A percentile compares a stretch with the other conserved stretches of the same genome.
phyloP scores from a whole-genome alignment of 192 early-diverging fungal species.

The Lunasporangiospora selenospora region DNA sequence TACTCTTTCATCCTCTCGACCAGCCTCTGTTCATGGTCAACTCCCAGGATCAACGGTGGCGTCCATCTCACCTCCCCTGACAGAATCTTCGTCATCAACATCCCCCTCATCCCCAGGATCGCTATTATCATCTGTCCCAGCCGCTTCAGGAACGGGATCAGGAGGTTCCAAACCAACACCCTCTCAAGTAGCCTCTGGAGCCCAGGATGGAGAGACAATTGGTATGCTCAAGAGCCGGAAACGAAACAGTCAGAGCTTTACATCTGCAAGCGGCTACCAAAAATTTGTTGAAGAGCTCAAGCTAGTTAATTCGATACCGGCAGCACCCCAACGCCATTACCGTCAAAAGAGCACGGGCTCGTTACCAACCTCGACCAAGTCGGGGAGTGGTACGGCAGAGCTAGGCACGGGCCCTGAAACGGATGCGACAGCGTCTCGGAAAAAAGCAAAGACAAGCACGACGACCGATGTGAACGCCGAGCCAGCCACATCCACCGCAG shows the following conservation, averaged over 20 bases:
- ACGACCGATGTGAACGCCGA: too few relatives aligned
- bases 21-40: constrained; percentile 6
- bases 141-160: not conserved
- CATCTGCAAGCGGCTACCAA: constrained; percentile 32
- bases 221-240: constrained; percentile 16
- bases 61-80: constrained; percentile 38
- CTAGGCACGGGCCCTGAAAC: too few relatives aligned
- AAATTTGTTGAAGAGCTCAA: constrained; percentile 44
- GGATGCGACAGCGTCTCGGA: too few relatives aligned
- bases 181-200: too few relatives aligned
- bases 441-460: too few relatives aligned
- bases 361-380: constrained; percentile 3
- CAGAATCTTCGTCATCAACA: constrained; percentile 32
- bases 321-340: constrained; percentile 1
- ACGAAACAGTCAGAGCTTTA: constrained; percentile 40
- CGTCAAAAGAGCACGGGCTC: constrained; percentile 21
- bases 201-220: too few relatives aligned
- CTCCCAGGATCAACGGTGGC: constrained; percentile 27
- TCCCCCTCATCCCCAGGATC: constrained; percentile 11
- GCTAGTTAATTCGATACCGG: too few relatives aligned
- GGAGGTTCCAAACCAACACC: too few relatives aligned
- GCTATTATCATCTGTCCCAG: too few relatives aligned
- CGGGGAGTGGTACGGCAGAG: too few relatives aligned
- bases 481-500: too few relatives aligned
- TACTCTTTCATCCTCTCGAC: constrained; percentile 2